Evolutionary conservation across 2,329 filamentous ascomycete genomes (phyloP), one percentile per base, ranked within the genome.

Genomic region (Rhexocercosporidium sp.): DNA sequence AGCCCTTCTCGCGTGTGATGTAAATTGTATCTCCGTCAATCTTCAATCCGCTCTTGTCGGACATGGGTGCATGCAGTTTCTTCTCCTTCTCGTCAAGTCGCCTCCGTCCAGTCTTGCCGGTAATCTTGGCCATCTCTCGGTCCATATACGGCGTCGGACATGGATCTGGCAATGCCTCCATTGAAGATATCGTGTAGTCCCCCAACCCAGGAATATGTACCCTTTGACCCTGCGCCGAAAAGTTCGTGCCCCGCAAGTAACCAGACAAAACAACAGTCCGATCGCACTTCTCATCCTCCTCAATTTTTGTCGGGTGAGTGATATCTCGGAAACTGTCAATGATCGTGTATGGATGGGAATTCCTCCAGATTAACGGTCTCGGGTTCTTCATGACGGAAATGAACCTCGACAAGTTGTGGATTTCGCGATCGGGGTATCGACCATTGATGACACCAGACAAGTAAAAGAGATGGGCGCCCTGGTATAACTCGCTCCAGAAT

Each of bases 301-400:
- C 96, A 53, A 98, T 91, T 73, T 92, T 89, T 11, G 93, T 96
- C 0, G 96, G 96, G 41, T 97, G 93, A 0, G 96, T 99, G 62
- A 99, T 89, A 79, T 99, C 96, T 74, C 97, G 86, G 80, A 98
- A 97, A 71, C 94, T 93, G 81, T 99, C 96, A 66, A 96, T 92
- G 64, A 99, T 84, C 66, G 93, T 89, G 79, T 99, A 99, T 4
- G 95, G 94, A 82, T 99, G 96, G 1, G 93, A 92, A 78, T 99
- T 99, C 67, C 96, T 88, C 95, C 96, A 99, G 49, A 99, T 85
- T 34, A 99, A 84, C n/a, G 96, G 96, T 67, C 96, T 87, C 4
- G 96, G 95, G 77, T 97, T 99, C 84, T 99, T 99, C 96, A 99
- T 99, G 72, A 99, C 94, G 22, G 93, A 97, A 72, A 99, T 85